These are phyloP conservation scores for Cicer bijugum DNA, from an alignment of 306 rosid genomes.

Conservation along the genomic window DNA sequence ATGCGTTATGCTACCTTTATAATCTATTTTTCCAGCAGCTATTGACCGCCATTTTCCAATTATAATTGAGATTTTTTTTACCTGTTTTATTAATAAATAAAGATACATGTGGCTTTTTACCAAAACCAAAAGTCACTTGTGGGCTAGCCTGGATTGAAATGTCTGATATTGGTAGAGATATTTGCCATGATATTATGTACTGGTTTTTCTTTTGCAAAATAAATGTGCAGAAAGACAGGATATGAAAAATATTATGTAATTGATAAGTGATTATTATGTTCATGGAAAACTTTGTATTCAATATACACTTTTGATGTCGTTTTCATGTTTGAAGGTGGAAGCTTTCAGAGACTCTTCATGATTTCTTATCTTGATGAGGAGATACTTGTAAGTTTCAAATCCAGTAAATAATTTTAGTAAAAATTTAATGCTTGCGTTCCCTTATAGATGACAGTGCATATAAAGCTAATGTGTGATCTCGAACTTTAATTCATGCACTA, in stretches of 20 bases:
- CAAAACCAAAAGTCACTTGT: background rate
- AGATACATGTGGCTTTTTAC: background rate
- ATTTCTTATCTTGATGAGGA: conserved; percentile 95
- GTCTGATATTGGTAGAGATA: background rate
- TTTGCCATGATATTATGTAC: conserved; percentile 16
- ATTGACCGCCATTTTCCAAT: conserved; percentile 9
- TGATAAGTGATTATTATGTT: conserved; percentile 1
- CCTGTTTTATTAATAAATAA: conserved; percentile 3
- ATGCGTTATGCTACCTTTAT: background rate
- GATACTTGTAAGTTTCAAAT: conserved; percentile 77
- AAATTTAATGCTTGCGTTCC: conserved; percentile 9
- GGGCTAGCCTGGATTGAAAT: conserved; percentile 18
- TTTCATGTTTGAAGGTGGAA: conserved; percentile 67
- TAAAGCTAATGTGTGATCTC: conserved; percentile 4
- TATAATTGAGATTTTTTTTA: background rate
- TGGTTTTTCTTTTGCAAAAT: conserved; percentile 22
- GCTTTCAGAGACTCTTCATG: conserved; percentile 82
- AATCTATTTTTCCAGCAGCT: conserved; percentile 12
- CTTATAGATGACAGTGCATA: conserved; percentile 25
- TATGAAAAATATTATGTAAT: conserved; percentile 14
- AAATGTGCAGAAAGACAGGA: conserved; percentile 1
- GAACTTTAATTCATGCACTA: conserved; percentile 17
- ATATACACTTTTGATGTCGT: conserved; percentile 18
- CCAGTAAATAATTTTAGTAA: conserved; percentile 30
- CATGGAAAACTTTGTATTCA: conserved; percentile 23